phyloP scores from a whole-genome alignment of 2,329 filamentous ascomycete genomes.

The Fusarium longipes region DNA sequence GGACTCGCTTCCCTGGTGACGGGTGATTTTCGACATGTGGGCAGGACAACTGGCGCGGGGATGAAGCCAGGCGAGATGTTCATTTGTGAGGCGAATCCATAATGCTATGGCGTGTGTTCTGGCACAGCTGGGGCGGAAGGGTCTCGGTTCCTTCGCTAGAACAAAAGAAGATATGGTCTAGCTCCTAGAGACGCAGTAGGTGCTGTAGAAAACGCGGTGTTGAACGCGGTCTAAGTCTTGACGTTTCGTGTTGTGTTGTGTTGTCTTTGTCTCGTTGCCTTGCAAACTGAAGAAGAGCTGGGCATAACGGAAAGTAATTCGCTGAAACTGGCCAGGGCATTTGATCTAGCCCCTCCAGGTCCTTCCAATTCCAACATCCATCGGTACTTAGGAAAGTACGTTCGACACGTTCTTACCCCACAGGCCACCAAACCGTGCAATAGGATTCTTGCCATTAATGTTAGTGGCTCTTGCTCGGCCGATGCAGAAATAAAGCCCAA shows the following conservation, averaged over 20 bases:
- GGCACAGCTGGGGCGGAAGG: slow-evolving; percentile 5
- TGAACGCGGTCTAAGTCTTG: slow-evolving; percentile 16
- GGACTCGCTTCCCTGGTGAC: slow-evolving; percentile 17
- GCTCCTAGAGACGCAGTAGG: slow-evolving; percentile 19
- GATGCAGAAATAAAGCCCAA: slow-evolving; percentile 41
- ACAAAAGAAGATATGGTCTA: slow-evolving; percentile 10
- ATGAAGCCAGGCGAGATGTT: slow-evolving; percentile 37
- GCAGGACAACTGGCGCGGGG: slow-evolving; percentile 26
- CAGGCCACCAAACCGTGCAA: slow-evolving; percentile 36
- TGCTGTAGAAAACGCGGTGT: slow-evolving; percentile 16
- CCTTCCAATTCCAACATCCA: slow-evolving; percentile 17
- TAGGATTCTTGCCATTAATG: slow-evolving; percentile 43
- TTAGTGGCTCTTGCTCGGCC: slow-evolving; percentile 43
- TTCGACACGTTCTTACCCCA: slow-evolving; percentile 41
- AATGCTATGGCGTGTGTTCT: slow-evolving; percentile 29
- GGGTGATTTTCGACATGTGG: slow-evolving; percentile 17
- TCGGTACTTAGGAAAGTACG: slow-evolving; percentile 24
- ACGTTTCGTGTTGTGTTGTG: slow-evolving; percentile 34
- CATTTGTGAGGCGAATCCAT: slow-evolving; percentile 32
- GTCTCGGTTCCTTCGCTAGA: slow-evolving; percentile 16
- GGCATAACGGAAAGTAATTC: slow-evolving; percentile 14
- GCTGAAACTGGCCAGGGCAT: slow-evolving; percentile 14
- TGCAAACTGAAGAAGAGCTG: slow-evolving; percentile 11
- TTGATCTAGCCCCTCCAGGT: slow-evolving; percentile 1
- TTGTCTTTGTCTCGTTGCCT: slow-evolving; percentile 21